Conservation (phyloP, 1,284 basidiomycete species). For the Sparassis latifolia region DNA sequence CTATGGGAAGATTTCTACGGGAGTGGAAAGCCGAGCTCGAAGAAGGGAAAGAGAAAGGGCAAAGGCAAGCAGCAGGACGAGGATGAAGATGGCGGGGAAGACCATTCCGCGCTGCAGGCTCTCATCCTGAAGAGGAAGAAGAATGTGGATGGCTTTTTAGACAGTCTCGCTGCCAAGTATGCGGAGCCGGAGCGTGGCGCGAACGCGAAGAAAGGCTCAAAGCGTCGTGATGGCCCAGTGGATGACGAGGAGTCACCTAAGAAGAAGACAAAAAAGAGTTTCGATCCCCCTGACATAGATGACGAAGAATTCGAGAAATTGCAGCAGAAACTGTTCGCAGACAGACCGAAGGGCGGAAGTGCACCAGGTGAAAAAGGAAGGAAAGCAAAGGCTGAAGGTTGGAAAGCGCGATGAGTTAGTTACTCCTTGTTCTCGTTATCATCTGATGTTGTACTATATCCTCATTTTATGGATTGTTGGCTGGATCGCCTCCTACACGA, state of each 20-base stretch:
- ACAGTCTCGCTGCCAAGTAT: conserved; percentile 81
- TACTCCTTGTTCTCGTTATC: neutral
- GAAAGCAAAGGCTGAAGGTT: conserved; percentile 11
- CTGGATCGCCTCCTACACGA: too few relatives aligned
- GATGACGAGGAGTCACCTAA: conserved; percentile 39
- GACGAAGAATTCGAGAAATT: conserved; percentile 64
- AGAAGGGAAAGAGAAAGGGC: conserved; percentile 53
- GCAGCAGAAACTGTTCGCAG: conserved; percentile 52
- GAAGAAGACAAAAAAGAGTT: conserved; percentile 35
- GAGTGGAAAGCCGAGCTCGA: conserved; percentile 61
- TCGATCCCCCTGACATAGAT: conserved; percentile 50
- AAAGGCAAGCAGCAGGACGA: conserved; percentile 37
- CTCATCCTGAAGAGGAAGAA: conserved; percentile 78
- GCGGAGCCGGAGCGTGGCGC: conserved; percentile 38
- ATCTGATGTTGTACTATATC: neutral
- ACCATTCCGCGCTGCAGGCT: conserved; percentile 70
- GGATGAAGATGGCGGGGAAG: conserved; percentile 46
- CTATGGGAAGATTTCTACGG: conserved; percentile 97
- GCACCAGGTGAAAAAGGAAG: conserved; percentile 11
- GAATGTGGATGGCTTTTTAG: conserved; percentile 66
- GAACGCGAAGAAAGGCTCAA: conserved; percentile 47
- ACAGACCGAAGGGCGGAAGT: conserved; percentile 18
- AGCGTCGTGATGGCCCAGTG: conserved; percentile 32
- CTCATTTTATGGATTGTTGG: neutral
- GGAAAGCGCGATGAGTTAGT: neutral